Evolutionary conservation across 2,329 filamentous ascomycete genomes (phyloP), one percentile per base, ranked within the genome.

Genomic region (Mollisia scopiformis): DNA sequence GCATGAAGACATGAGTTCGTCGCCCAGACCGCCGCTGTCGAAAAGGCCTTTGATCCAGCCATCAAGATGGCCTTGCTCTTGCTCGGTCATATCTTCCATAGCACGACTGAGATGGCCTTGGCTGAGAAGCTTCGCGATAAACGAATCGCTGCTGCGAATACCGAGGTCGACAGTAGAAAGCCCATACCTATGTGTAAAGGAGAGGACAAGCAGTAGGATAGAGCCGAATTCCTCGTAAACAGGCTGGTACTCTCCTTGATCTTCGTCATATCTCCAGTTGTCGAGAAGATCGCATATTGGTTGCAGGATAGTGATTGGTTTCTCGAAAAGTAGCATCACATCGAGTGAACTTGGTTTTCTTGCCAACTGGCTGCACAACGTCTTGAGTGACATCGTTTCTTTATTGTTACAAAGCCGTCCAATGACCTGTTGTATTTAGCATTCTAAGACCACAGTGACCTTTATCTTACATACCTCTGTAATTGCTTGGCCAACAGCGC

Each of bases 151-250:
- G 1, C 80, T 77, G 21, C 79, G 76, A 23, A 83, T 73, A 2
- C 89, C 90, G 30, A 93, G 78, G 35, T 93, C 89, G 3, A 83
- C 76, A 6, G 81, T 77, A 0, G 81, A 83, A 10, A 95, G 79
- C 55, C 86, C 84, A 69, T 93, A 94, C 14, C 92, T 87, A 71
- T 92, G 85, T n/a, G 89, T 83, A 65, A 93, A 88, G 0, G 89
- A 89, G 55, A 93, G 75, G 0, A 93, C 82, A 2, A 95, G 79
- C 1, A 95, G 81, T 7, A 95, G 76, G 16, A 93, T 87, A 0
- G 89, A 87, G 0, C 91, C 90, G 66, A 94, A 95, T 68, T 96
- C 92, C 70, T 95, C 92, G 68, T 95, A 95, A 0, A 93, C 87
- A 0, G 91, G 91, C 72, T 94, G 91, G 68, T 92, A 92, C 71